Percentiles rank a stretch among this genome's conserved stretches.
Conservation (phyloP, 2,329 filamentous ascomycete species). For the Pseudogymnoascus sp. region DNA sequence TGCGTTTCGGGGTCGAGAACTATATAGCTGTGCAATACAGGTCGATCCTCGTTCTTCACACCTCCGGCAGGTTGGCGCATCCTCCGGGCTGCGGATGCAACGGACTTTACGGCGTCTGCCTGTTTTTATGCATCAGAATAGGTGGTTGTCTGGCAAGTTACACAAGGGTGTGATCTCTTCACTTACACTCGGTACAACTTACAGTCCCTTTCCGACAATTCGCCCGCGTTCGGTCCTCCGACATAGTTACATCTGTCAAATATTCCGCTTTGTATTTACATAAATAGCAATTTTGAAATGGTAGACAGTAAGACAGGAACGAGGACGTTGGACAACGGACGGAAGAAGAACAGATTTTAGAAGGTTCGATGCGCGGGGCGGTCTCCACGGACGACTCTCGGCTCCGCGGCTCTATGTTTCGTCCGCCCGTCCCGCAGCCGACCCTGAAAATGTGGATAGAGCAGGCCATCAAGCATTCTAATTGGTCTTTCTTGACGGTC, state of each 20-base stretch:
- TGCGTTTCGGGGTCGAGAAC: slow-evolving; percentile 12
- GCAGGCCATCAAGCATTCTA: not conserved
- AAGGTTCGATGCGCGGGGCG: not conserved
- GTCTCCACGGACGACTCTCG: not conserved
- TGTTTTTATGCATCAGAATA: slow-evolving; percentile 15
- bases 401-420: not conserved
- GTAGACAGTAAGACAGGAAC: not conserved
- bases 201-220: slow-evolving; percentile 25
- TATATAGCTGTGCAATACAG: slow-evolving; percentile 21
- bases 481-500: not conserved
- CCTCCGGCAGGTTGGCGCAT: slow-evolving; percentile 21
- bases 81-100: slow-evolving; percentile 24
- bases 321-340: not conserved
- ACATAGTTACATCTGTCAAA: slow-evolving; percentile 11
- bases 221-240: slow-evolving; percentile 12
- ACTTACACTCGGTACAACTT: slow-evolving; percentile 28
- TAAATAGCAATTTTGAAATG: too few species aligned
- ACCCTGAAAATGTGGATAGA: not conserved
- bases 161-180: not conserved
- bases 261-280: not conserved
- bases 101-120: slow-evolving; percentile 28
- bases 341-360: not conserved
- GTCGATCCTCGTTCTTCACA: slow-evolving; percentile 18
- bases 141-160: not conserved
- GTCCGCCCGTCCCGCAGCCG: not conserved